Conservation (phyloP, 108 stramenopile species). For the Cyclotella baltica region DNA sequence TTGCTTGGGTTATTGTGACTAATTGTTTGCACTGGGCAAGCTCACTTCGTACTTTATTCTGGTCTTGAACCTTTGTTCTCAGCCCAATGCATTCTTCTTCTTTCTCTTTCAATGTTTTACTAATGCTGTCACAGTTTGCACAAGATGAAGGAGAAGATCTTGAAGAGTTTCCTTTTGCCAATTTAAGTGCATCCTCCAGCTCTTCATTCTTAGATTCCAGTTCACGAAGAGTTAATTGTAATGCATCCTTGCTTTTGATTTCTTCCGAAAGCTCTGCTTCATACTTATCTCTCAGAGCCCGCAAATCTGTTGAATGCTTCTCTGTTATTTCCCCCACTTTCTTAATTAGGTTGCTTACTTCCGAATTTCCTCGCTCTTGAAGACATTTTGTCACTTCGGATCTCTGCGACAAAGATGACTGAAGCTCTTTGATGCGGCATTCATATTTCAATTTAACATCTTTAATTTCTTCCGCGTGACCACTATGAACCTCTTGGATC, state of each 20-base stretch:
- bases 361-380: conserved; percentile 2
- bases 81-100: conserved; percentile 13
- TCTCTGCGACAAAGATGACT: conserved; percentile 2
- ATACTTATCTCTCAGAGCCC: conserved; percentile 5
- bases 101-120: conserved; percentile 13
- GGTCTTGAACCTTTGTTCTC: conserved; percentile 19
- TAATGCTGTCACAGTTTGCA: not conserved
- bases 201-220: conserved; percentile 16
- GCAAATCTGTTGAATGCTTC: conserved; percentile 13
- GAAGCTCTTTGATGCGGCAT: not conserved
- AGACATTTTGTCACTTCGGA: not conserved
- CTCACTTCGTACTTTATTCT: conserved; percentile 34
- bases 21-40: conserved; percentile 37
- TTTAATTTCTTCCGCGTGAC: not conserved
- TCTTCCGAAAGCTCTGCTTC: conserved; percentile 14
- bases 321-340: conserved; percentile 10
- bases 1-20: conserved; percentile 32
- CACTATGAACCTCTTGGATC: not conserved
- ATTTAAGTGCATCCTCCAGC: conserved; percentile 19
- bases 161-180: not conserved
- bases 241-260: not conserved
- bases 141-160: not conserved
- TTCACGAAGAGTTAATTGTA: conserved; percentile 1
- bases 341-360: conserved; percentile 4
- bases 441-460: conserved; percentile 4